Evolutionary conservation across 2,329 filamentous ascomycete genomes (phyloP).

Genomic region (Aureobasidium sp.): DNA sequence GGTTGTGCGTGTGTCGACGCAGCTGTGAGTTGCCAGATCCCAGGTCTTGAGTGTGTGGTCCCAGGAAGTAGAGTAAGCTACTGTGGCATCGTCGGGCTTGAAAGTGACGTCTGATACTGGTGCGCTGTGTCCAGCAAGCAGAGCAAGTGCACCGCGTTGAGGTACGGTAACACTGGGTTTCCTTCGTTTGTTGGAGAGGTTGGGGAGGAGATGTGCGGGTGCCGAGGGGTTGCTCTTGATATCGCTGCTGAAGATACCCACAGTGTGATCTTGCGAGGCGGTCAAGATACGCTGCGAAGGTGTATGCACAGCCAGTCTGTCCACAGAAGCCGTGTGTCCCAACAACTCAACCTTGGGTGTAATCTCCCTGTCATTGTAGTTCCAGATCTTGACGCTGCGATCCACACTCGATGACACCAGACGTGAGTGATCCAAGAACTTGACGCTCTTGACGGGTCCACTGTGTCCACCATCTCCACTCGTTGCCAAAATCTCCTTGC

Average conservation of each 20-base stretch:
- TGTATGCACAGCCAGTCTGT: slow-evolving; percentile 78
- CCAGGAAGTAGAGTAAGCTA: slow-evolving; percentile 91
- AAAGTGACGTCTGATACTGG: slow-evolving; percentile 86
- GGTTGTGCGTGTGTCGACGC: slow-evolving; percentile 86
- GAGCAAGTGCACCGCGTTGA: slow-evolving; percentile 81
- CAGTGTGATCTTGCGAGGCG: slow-evolving; percentile 81
- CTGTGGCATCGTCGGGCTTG: slow-evolving; percentile 84
- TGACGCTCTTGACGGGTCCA: slow-evolving; percentile 82
- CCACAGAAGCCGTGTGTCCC: slow-evolving; percentile 80
- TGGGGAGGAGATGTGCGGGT: slow-evolving; percentile 73
- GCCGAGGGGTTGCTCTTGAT: slow-evolving; percentile 81
- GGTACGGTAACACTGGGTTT: slow-evolving; percentile 65
- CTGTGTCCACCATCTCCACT: slow-evolving; percentile 80
- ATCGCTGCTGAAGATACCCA: slow-evolving; percentile 91
- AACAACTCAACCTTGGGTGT: slow-evolving; percentile 84
- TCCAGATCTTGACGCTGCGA: slow-evolving; percentile 89
- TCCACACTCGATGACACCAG: slow-evolving; percentile 88
- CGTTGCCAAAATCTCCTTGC: slow-evolving; percentile 84
- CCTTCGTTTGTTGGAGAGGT: slow-evolving; percentile 74
- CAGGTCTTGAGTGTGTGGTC: slow-evolving; percentile 94
- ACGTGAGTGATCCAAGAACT: slow-evolving; percentile 81
- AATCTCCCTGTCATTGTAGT: slow-evolving; percentile 78
- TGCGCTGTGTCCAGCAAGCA: slow-evolving; percentile 77
- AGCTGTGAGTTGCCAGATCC: slow-evolving; percentile 82
- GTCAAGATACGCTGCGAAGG: slow-evolving; percentile 83